Conservation (phyloP, 192 early-diverging fungal species). For the Chytriomyces sp. region DNA sequence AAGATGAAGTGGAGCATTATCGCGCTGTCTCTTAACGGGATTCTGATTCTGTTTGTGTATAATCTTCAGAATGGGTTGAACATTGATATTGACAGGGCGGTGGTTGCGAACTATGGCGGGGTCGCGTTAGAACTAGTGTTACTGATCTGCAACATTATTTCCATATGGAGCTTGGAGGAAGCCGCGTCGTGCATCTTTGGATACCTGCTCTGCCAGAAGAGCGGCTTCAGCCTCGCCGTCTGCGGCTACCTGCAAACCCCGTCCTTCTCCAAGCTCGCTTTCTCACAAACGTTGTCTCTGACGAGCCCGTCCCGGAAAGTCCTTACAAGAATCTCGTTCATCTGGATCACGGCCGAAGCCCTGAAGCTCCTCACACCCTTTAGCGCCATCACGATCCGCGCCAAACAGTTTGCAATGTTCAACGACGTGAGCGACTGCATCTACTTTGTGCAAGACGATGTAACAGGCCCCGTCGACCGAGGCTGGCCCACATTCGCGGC, state of each 20-base stretch:
- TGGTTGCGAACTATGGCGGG: conserved; percentile 12
- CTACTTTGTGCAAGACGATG: conserved; percentile 25
- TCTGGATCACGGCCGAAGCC: conserved; percentile 20
- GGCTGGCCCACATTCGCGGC: conserved; percentile 24
- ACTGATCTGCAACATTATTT: conserved; percentile 21
- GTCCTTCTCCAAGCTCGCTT: conserved; percentile 14
- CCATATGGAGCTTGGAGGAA: conserved; percentile 27
- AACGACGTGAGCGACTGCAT: conserved; percentile 13
- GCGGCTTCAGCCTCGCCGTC: conserved; percentile 29
- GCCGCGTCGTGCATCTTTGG: conserved; percentile 9
- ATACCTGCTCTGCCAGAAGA: conserved; percentile 7
- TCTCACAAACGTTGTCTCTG: conserved; percentile 21
- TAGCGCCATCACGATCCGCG: conserved; percentile 11
- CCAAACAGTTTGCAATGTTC: neutral
- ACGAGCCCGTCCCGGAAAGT: conserved; percentile 17
- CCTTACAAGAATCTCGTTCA: conserved; percentile 17
- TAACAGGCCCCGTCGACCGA: neutral
- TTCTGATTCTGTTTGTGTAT: conserved; percentile 14
- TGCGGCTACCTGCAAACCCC: conserved; percentile 32
- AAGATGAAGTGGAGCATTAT: conserved; percentile 23
- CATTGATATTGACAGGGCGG: neutral
- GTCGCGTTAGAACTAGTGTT: conserved; percentile 25
- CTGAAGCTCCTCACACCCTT: conserved; percentile 30
- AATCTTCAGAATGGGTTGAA: neutral
- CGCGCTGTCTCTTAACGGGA: conserved; percentile 14